Conservation (phyloP, 208 protist genomes). For the Wallacemonas sp. region DNA sequence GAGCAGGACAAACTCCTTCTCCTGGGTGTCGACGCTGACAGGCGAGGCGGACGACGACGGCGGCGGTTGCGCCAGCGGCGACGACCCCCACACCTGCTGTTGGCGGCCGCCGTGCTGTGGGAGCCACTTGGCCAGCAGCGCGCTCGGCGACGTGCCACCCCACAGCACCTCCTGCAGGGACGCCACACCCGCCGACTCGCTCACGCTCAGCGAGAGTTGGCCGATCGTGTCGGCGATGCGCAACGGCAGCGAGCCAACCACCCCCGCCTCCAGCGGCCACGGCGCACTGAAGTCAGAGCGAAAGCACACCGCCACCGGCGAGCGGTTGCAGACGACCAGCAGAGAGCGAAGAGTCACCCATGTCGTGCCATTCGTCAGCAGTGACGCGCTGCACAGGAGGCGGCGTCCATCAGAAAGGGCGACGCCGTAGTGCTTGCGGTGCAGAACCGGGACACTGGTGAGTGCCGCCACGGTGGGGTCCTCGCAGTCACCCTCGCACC, state of each 20-base stretch:
- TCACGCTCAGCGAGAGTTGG: background rate
- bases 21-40: background rate
- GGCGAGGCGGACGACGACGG: background rate
- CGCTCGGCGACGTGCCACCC: background rate
- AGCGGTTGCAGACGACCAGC: background rate
- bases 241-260: conserved; percentile 11
- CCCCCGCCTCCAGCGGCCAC: conserved; percentile 6
- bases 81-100: background rate
- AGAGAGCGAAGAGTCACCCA: conserved; percentile 12
- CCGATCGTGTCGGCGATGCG: conserved; percentile 6
- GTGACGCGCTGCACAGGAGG: conserved; percentile 9
- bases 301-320: background rate
- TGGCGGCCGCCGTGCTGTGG: background rate
- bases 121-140: background rate
- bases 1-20: conserved; percentile 7
- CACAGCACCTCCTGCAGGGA: conserved; percentile 14
- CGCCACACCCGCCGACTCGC: background rate
- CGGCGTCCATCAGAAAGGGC: conserved; percentile 1
- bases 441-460: background rate
- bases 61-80: background rate
- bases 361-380: conserved; percentile 10
- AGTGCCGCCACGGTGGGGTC: background rate
- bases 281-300: conserved; percentile 16
- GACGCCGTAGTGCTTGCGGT: conserved; percentile 2
- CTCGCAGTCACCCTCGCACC: no score